Evolutionary conservation across 495 filamentous ascomycete genomes (phyloP).

Genomic region (Podospora pseudoanserina): DNA sequence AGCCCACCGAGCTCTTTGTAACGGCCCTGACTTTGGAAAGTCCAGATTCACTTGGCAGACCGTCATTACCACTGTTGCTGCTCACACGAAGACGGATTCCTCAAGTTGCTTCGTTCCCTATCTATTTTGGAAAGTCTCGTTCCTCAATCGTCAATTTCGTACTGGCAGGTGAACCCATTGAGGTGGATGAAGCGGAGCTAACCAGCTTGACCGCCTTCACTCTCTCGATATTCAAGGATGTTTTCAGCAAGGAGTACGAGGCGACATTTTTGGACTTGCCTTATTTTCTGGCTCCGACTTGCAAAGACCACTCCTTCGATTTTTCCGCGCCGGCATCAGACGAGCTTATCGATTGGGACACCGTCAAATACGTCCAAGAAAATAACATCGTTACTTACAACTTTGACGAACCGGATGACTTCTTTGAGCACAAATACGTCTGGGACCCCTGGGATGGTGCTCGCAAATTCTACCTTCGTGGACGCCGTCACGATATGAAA

Average conservation of each 20-base stretch:
- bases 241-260: constrained; percentile 85
- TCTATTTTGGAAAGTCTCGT: constrained; percentile 64
- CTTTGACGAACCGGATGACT: constrained; percentile 46
- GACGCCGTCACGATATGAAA: constrained; percentile 45
- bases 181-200: constrained; percentile 32
- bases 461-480: constrained; percentile 52
- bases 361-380: constrained; percentile 50
- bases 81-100: constrained; percentile 66
- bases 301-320: constrained; percentile 27
- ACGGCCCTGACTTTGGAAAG: constrained; percentile 60
- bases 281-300: constrained; percentile 78
- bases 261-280: constrained; percentile 60
- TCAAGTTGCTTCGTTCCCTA: constrained; percentile 59
- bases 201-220: constrained; percentile 62
- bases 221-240: constrained; percentile 70
- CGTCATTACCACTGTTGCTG: constrained; percentile 64
- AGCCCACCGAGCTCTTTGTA: constrained; percentile 57
- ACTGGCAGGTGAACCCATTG: constrained; percentile 28
- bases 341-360: constrained; percentile 63
- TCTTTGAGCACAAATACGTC: constrained; percentile 63
- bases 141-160: constrained; percentile 55
- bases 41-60: constrained; percentile 54
- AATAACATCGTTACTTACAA: constrained; percentile 52
- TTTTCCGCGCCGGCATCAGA: constrained; percentile 24
- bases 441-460: constrained; percentile 73